Evolutionary conservation across 495 filamentous ascomycete species (phyloP), one percentile per base, ranked within the genome.

Genomic region (Aspergillus egyptiacus): DNA sequence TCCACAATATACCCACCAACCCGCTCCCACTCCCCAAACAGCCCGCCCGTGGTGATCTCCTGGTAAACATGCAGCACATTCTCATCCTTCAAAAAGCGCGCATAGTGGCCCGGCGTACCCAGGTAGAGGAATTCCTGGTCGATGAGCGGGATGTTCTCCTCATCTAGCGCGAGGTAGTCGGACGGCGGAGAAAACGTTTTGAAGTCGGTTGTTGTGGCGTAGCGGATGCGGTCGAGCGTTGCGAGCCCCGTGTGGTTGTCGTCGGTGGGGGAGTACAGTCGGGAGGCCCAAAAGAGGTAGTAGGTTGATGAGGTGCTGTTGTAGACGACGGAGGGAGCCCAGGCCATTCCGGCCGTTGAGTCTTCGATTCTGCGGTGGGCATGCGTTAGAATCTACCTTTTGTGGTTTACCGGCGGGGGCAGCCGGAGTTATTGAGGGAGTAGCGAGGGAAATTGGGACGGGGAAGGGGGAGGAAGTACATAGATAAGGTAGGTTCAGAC

Each of bases 121-220:
- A 53, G 35, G n/a, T 32, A 6, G 0, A 53, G 43, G 30, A 53
- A 53, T 23, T 53, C 43, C 43, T 53, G 43, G 43, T 53, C 50
- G 10, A 53, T 53, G 5, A 53, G 39, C 1, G 50, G 50, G 33
- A 46, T 32, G 8, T 43, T 43, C 15, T 43, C 34, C 5, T 4
- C 20, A 15, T 53, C 50, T 10, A 44, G 42, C 17, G 50, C 50
- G 13, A 53, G 13, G 33, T 53, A 53, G 25, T 53, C 50, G 19
- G 33, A 20, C 0, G 50, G 50, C 2, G 15, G n/a, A 11, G 25
- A 34, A 36, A 53, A 53, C 0, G 43, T 47, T 5, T 33, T 15
- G 36, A 53, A 53, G 28, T 53, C 50, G 1, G 33, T n/a, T 2
- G 50, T 53, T 13, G 43, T 53, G 2, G 35, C 31, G 30, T 53